Evolutionary conservation across 306 rosid species (phyloP).

Genomic region (Trifolium fragiferum): DNA sequence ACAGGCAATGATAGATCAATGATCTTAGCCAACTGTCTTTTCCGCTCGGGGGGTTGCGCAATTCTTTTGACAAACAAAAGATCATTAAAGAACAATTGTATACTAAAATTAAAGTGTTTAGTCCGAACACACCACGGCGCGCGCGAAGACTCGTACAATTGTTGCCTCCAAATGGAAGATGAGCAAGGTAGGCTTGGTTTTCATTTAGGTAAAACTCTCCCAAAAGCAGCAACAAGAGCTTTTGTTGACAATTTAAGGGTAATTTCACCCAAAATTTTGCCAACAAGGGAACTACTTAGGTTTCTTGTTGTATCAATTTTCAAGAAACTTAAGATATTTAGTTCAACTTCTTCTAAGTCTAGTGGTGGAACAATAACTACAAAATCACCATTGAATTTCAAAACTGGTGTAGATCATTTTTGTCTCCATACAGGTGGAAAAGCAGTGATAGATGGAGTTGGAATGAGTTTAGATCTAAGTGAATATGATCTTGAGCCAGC

Average conservation of each 20-base stretch:
- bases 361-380: conserved; percentile 16
- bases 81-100: conserved; percentile 43
- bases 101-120: conserved; percentile 63
- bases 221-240: conserved; percentile 85
- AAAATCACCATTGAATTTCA: conserved; percentile 61
- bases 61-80: conserved; percentile 69
- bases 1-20: conserved; percentile 75
- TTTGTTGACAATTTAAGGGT: conserved; percentile 78
- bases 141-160: conserved; percentile 66
- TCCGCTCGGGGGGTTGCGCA: conserved; percentile 79
- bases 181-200: conserved; percentile 64
- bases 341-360: neutral
- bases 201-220: conserved; percentile 67
- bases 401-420: conserved; percentile 75
- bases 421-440: conserved; percentile 92
- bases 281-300: conserved; percentile 63
- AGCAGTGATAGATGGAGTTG: conserved; percentile 88
- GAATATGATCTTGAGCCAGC: conserved; percentile 88
- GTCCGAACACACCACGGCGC: conserved; percentile 88
- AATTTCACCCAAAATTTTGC: conserved; percentile 74
- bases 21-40: conserved; percentile 78
- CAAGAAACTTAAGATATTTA: conserved; percentile 38
- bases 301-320: conserved; percentile 46
- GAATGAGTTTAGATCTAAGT: conserved; percentile 60
- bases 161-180: conserved; percentile 79